Conservation (phyloP, 2,329 filamentous ascomycete genomes). For the Massarina eburnea region DNA sequence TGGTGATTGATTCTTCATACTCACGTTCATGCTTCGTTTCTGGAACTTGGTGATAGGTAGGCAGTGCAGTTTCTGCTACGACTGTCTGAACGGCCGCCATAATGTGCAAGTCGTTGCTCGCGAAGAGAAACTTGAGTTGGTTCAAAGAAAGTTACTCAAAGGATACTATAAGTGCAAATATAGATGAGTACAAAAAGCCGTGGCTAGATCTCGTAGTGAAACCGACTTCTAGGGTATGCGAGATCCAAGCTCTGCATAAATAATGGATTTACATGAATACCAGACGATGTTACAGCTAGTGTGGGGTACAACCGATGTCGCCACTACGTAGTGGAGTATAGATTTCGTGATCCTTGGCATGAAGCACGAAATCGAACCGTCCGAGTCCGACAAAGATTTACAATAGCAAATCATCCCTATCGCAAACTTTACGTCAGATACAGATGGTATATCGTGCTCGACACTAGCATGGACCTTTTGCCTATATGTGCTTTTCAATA, state of each 20-base stretch:
- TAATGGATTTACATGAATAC: neutral
- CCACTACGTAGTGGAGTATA: neutral
- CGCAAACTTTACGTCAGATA: slow-evolving; percentile 8
- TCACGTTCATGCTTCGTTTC: slow-evolving; percentile 9
- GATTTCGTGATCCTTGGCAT: slow-evolving; percentile 16
- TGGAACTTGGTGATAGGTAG: slow-evolving; percentile 8
- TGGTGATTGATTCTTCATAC: neutral
- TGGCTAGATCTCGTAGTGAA: too few species aligned
- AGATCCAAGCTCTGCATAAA: neutral
- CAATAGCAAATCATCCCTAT: neutral
- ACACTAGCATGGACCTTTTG: neutral
- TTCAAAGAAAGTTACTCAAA: too few species aligned
- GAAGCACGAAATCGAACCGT: slow-evolving; percentile 10
- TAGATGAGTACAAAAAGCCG: too few species aligned
- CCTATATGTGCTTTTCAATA: neutral
- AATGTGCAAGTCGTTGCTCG: neutral
- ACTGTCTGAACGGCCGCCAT: slow-evolving; percentile 9
- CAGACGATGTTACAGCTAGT: neutral
- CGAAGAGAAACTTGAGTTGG: neutral
- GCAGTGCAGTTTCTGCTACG: slow-evolving; percentile 1
- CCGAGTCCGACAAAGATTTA: slow-evolving; percentile 9
- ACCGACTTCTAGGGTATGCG: neutral
- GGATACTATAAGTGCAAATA: too few species aligned
- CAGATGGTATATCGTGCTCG: slow-evolving; percentile 16
- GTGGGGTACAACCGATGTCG: neutral